Base-by-base conservation (phyloP, 306 rosid species). In the Cercis canadensis region DNA sequence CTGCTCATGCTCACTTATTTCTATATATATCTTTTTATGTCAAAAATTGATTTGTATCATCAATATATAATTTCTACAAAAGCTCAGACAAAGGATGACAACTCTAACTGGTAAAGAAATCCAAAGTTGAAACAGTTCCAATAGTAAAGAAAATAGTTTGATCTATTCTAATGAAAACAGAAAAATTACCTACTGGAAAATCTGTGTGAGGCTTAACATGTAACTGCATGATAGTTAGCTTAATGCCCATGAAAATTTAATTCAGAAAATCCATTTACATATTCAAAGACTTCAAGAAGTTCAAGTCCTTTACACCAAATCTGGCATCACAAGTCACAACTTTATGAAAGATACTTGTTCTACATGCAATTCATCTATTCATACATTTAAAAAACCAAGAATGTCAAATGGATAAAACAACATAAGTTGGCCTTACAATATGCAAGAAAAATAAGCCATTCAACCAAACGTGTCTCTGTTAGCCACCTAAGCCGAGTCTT, bases 141-240 rank as follows among this genome's bases (percentile, higher is more conserved):
- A 39, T 12, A 12, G 44, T 40, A 40, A 62, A 9, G 43, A 8
- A 17, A 41, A 17, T 15, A 18, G 5, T 5, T 44, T 16, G 17
- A 21, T n/a, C 41, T 16, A 41, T 49, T 43, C 51, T 24, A 18
- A 50, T 40, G 62, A 73, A 15, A 58, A 62, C 2, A 53, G 41
- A 15, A 29, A 52, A 33, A 49, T 21, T 14, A 29, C 34, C 34
- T 12, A n/a, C 46, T 8, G 43, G 56, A 45, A 15, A 47, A 5
- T 16, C 40, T 15, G 4, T 69, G 64, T 15, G 1, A 34, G 39
- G 43, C 43, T 24, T 24, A 24, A 24, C 29, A 24, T 24, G 29
- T 3, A 24, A 24, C 29, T 24, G 29, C 29, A 24, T 24, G 29
- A 3, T 24, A 24, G 29, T 24, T 24, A 24, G 29, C 29, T 24